Percentiles rank a stretch among this genome's conserved stretches.
phyloP scores from a whole-genome alignment of 148 eudicot genomes.

The Rhododendron kiyosumense region DNA sequence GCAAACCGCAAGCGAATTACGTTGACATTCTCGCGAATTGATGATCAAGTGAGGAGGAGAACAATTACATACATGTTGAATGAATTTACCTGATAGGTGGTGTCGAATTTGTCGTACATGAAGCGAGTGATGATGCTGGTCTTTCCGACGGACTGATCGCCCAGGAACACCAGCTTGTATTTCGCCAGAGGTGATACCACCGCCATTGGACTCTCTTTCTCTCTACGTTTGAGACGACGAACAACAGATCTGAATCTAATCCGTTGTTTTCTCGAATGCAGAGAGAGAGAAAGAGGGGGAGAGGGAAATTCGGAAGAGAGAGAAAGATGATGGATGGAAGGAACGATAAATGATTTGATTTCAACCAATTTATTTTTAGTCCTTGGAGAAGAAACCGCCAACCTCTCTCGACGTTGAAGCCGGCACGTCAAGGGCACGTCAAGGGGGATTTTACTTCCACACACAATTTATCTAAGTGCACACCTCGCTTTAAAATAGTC shows the following conservation, averaged over 20 bases:
- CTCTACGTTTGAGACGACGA: not conserved
- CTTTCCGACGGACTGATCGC: constrained; percentile 43
- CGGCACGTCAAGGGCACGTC: not conserved
- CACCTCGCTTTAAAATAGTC: not conserved
- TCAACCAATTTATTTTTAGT: not conserved
- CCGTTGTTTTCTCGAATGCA: not conserved
- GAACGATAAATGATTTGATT: not conserved
- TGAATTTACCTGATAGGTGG: constrained; percentile 33
- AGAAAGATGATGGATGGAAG: not conserved
- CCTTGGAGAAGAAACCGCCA: constrained; percentile 14
- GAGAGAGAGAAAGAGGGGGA: constrained; percentile 1
- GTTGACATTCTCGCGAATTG: not conserved
- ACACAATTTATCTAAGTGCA: not conserved
- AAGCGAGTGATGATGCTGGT: constrained; percentile 41
- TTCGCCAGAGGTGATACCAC: constrained; percentile 31
- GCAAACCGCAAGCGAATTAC: not conserved
- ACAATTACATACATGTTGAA: not conserved
- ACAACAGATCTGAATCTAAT: constrained; percentile 11
- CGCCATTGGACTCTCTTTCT: constrained; percentile 15
- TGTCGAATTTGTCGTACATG: constrained; percentile 45
- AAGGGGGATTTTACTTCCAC: not conserved
- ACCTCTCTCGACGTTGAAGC: not conserved
- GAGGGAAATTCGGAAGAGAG: constrained; percentile 1
- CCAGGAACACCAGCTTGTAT: constrained; percentile 36
- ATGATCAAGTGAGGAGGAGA: not conserved